Evolutionary conservation across 1,284 basidiomycete species (phyloP).

Genomic region (Laetiporus sulphureus): DNA sequence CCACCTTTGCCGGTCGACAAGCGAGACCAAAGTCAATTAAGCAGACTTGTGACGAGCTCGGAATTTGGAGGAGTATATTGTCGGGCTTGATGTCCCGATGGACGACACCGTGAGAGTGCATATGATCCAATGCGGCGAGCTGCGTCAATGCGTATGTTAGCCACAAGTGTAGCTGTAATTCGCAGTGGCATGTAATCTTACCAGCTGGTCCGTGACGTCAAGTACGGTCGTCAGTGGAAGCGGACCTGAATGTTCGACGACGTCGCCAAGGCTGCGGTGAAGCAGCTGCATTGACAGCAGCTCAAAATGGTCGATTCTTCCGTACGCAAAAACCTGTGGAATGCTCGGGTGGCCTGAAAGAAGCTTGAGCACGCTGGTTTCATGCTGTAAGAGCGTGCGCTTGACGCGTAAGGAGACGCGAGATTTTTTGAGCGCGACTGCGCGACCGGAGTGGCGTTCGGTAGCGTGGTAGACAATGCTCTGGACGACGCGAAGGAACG

Average conservation of each 20-base stretch:
- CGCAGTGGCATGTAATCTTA: not conserved
- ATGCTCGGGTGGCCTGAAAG: conserved; percentile 2
- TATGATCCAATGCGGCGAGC: not conserved
- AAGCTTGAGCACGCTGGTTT: not conserved
- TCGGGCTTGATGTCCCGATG: not conserved
- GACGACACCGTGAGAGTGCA: not conserved
- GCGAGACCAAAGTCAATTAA: not conserved
- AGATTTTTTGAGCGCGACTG: not conserved
- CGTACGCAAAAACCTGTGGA: conserved; percentile 7
- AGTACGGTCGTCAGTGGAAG: not conserved
- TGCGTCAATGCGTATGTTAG: not conserved
- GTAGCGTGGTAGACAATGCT: too few species aligned
- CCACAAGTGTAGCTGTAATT: not conserved
- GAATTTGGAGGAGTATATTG: not conserved
- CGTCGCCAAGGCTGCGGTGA: not conserved
- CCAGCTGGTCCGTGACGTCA: not conserved
- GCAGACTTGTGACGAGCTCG: not conserved
- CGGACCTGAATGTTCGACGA: not conserved
- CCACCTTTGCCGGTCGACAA: not conserved
- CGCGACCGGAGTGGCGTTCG: not conserved
- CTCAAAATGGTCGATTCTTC: conserved; percentile 7
- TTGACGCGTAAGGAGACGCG: not conserved
- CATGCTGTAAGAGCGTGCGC: not conserved
- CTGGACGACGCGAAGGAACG: not conserved
- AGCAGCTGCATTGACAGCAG: conserved; percentile 8